Evolutionary conservation across 2,329 filamentous ascomycete species (phyloP), one percentile per base, ranked within the genome.

Genomic region (Catunica adiposa): DNA sequence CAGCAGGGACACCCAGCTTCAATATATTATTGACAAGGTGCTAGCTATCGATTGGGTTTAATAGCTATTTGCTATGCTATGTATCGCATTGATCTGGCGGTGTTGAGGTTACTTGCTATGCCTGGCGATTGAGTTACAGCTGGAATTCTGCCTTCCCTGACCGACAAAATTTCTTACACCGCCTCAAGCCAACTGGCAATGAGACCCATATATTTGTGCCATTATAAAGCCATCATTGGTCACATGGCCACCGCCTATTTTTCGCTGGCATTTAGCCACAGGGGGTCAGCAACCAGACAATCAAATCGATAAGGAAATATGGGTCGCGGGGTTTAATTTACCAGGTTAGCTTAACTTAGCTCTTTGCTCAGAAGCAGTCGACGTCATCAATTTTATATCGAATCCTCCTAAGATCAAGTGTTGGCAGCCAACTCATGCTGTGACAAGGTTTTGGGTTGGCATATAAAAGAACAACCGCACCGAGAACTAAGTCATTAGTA

Each of bases 111-210:
- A n/a, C 20, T 23, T 14, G 7, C 17, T 6, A 20, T 48, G 3
- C 8, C 8, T n/a, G n/a, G n/a, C 38, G n/a, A 42, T 42, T 42
- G 22, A 15, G 17, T 25, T 11, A 20, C 50, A 40, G 22, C 50
- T 52, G 20, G 26, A 50, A 69, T 69, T 69, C 67, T 69, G 67
- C 67, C 67, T 63, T 61, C 61, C 54, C 61, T 69, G 64, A 69
- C 67, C 67, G 67, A 68, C 60, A 67, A 68, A 69, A 68, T 67
- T 67, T 68, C 63, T 68, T 63, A 67, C 66, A 68, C 66, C 66
- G 67, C 66, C 65, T 66, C 61, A 63, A 38, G 51, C 38, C 58
- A 3, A 37, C 29, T 52, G 15, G 37, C 26, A 17, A 6, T 15
- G 25, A 25, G 44, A 48, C 51, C 54, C 57, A 46, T 44, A 46